phyloP scores from a whole-genome alignment of 208 protist species.

The Plasmodiophora brassicae region DNA sequence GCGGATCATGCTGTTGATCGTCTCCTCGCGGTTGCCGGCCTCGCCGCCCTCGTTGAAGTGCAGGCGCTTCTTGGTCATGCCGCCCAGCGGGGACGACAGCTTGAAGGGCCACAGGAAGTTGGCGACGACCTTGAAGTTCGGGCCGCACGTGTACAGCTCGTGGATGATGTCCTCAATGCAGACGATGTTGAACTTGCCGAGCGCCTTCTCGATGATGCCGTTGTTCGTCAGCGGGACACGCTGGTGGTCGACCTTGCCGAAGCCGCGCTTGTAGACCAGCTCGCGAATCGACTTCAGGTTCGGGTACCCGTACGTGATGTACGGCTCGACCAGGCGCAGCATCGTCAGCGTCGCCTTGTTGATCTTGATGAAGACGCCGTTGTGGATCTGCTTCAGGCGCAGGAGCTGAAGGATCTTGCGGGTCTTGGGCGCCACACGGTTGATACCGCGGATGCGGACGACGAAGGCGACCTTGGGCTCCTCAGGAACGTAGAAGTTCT shows the following conservation, averaged over 20 bases:
- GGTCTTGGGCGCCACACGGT: slow-evolving; percentile 89
- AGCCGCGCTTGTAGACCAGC: slow-evolving; percentile 98
- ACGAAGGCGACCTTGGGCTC: slow-evolving; percentile 98
- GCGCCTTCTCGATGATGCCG: slow-evolving; percentile 84
- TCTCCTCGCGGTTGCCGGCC: slow-evolving; percentile 95
- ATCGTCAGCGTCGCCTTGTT: slow-evolving; percentile 99
- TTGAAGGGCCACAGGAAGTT: slow-evolving; percentile 98
- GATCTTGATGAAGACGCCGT: slow-evolving; percentile 96
- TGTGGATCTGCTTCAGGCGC: slow-evolving; percentile 97
- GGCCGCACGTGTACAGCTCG: slow-evolving; percentile 97
- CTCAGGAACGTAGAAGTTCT: slow-evolving; percentile 87
- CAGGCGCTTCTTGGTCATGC: slow-evolving; percentile 86
- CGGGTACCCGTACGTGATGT: slow-evolving; percentile 96
- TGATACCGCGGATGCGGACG: slow-evolving; percentile 98
- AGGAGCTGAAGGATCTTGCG: slow-evolving; percentile 98
- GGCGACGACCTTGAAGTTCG: slow-evolving; percentile 93
- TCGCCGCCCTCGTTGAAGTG: slow-evolving; percentile 99
- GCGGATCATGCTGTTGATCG: slow-evolving; percentile 94
- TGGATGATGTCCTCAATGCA: slow-evolving; percentile 99
- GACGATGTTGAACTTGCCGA: slow-evolving; percentile 88
- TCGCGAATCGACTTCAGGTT: slow-evolving; percentile 89
- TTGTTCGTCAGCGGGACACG: slow-evolving; percentile 92
- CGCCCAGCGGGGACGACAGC: slow-evolving; percentile 85
- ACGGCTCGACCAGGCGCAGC: slow-evolving; percentile 94
- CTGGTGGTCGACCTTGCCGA: slow-evolving; percentile 91